phyloP scores from a whole-genome alignment of 495 filamentous ascomycete genomes.

The Penicillium fimorum region DNA sequence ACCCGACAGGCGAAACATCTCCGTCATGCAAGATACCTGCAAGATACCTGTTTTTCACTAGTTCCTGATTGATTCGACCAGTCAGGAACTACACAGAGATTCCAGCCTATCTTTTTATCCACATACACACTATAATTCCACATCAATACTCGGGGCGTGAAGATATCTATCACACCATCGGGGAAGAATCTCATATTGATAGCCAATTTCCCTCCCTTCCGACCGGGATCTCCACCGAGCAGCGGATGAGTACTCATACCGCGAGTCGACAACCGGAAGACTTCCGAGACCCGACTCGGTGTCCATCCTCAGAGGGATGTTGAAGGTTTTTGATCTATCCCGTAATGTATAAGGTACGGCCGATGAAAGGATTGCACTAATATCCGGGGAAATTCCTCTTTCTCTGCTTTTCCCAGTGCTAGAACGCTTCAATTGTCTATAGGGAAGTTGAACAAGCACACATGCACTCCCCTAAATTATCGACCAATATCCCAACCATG shows the following conservation, averaged over 20 bases:
- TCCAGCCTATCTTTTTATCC: background rate
- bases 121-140: conserved; percentile 1
- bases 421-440: background rate
- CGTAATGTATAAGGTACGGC: conserved; percentile 9
- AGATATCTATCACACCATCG: conserved; percentile 17
- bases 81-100: background rate
- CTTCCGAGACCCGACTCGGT: background rate
- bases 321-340: conserved; percentile 5
- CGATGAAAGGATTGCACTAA: background rate
- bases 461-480: conserved; percentile 16
- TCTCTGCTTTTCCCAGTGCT: background rate
- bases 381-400: background rate
- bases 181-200: conserved; percentile 15
- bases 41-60: conserved; percentile 15
- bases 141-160: background rate
- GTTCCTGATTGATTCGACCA: background rate
- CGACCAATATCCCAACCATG: conserved; percentile 15
- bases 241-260: background rate
- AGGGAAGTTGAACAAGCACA: conserved; percentile 1
- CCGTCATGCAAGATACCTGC: conserved; percentile 4
- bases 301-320: background rate
- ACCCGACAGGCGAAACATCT: conserved; percentile 14
- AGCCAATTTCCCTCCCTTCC: background rate
- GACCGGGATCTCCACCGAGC: background rate
- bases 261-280: background rate